phyloP scores from a whole-genome alignment of 192 early-diverging fungal genomes.

The Coemansia sp. region DNA sequence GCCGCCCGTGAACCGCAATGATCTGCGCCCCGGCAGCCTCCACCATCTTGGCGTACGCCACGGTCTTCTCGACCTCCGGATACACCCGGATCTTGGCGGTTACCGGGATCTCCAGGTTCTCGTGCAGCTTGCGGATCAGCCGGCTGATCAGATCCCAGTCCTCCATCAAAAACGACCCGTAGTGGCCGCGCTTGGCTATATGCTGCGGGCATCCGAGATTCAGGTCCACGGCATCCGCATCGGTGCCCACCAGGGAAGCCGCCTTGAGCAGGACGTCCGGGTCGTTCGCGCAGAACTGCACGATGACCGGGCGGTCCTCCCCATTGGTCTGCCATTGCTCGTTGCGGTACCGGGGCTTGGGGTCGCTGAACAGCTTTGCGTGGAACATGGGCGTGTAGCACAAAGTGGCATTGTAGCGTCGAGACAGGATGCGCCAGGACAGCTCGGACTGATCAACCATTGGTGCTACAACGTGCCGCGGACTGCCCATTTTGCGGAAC shows the following conservation, averaged over 20 bases:
- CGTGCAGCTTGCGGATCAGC: conserved; percentile 72
- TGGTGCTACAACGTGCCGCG: conserved; percentile 82
- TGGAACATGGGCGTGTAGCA: conserved; percentile 99
- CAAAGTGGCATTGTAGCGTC: conserved; percentile 79
- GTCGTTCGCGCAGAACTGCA: conserved; percentile 98
- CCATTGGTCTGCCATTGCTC: conserved; percentile 71
- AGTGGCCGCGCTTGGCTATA: conserved; percentile 87
- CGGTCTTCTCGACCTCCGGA: conserved; percentile 83
- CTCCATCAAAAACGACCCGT: conserved; percentile 92
- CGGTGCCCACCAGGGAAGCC: conserved; percentile 72
- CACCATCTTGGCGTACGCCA: conserved; percentile 95
- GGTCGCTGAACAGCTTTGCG: conserved; percentile 77
- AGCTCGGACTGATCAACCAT: conserved; percentile 98
- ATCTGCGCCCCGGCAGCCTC: conserved; percentile 88
- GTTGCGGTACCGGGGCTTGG: conserved; percentile 60
- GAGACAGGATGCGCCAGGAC: conserved; percentile 89
- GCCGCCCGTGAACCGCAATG: conserved; percentile 90
- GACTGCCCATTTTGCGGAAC: conserved; percentile 67
- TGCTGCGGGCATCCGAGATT: conserved; percentile 97
- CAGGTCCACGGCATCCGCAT: conserved; percentile 92
- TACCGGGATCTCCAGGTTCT: conserved; percentile 80
- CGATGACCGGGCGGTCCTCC: conserved; percentile 78
- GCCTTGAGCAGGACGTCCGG: conserved; percentile 77
- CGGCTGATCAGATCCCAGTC: conserved; percentile 75
- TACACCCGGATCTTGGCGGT: conserved; percentile 96